Conservation (phyloP, 2,329 filamentous ascomycete genomes). For the Thielaviopsis cerberus region DNA sequence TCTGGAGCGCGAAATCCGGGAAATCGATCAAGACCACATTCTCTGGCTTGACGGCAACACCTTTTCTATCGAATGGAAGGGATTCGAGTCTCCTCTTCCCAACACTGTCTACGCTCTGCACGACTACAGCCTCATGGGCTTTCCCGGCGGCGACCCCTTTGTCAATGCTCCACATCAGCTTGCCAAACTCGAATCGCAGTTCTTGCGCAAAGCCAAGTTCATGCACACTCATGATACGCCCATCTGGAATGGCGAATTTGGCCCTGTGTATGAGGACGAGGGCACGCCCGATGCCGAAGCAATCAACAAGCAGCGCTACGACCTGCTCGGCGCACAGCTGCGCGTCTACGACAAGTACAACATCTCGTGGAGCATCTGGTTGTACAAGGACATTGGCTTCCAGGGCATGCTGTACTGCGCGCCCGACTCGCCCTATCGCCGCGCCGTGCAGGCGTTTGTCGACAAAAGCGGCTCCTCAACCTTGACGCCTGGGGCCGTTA, state of each 20-base stretch:
- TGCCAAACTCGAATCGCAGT: constrained; percentile 21
- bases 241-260: constrained; percentile 34
- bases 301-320: constrained; percentile 24
- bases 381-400: constrained; percentile 38
- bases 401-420: constrained; percentile 36
- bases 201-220: constrained; percentile 25
- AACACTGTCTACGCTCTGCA: constrained; percentile 34
- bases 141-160: constrained; percentile 25
- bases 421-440: constrained; percentile 29
- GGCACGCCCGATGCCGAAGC: constrained; percentile 21
- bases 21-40: constrained; percentile 28
- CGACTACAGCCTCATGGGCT: constrained; percentile 34
- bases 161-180: constrained; percentile 25
- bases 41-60: constrained; percentile 34
- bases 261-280: constrained; percentile 27
- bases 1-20: constrained; percentile 22
- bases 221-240: constrained; percentile 24
- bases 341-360: constrained; percentile 20
- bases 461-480: constrained; percentile 35
- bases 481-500: constrained; percentile 36
- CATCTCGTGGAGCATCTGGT: constrained; percentile 40
- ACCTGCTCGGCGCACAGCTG: constrained; percentile 24
- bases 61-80: constrained; percentile 32
- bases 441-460: constrained; percentile 30
- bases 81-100: constrained; percentile 24